Evolutionary conservation across 2,329 filamentous ascomycete genomes (phyloP), one percentile per base, ranked within the genome.

Genomic region (Ambrosiella cleistominuta): DNA sequence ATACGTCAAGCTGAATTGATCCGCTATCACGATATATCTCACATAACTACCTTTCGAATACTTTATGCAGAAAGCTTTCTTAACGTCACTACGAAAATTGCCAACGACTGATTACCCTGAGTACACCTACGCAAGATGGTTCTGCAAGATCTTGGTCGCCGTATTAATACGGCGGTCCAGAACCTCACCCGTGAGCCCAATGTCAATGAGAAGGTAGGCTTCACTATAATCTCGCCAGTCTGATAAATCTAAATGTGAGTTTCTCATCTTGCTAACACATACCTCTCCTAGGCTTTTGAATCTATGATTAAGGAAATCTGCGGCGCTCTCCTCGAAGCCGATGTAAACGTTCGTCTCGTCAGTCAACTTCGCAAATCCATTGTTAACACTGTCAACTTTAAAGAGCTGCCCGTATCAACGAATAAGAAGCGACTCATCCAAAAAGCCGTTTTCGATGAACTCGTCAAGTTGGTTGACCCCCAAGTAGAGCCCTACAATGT

Each of bases 391-490:
- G 93, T 98, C 71, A 95, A 96, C 73, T 95, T 98, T 74, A 89
- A 93, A 69, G 88, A 95, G 62, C 79, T 96, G 13, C 86, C 89
- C 3, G 81, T 89, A 36, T 86, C 86, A 64, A 88, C 94, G 63
- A 98, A 97, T 77, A 98, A 97, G 80, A 97, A 97, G 74, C 88
- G 91, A 64, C 75, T 98, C 61, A 96, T 98, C 67, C 93, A 98
- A 68, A 97, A 97, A 71, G 81, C 93, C 63, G 93, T 98, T 64
- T 98, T 95, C 70, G 91, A 98, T 68, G 89, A 97, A 70, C 82
- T 98, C 56, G 91, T 97, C 64, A 85, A 88, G 66, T 83, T 98
- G 55, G 93, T 98, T 64, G 89, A 98, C 66, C 93, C 93, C 35
- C 91, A 97, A 71, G 85, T 87, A 65, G 90, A 95, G 64, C 85